Percentiles rank a stretch among this genome's conserved stretches.
Conservation (phyloP, 2,329 filamentous ascomycete genomes). For the Bipolaris oryzae region DNA sequence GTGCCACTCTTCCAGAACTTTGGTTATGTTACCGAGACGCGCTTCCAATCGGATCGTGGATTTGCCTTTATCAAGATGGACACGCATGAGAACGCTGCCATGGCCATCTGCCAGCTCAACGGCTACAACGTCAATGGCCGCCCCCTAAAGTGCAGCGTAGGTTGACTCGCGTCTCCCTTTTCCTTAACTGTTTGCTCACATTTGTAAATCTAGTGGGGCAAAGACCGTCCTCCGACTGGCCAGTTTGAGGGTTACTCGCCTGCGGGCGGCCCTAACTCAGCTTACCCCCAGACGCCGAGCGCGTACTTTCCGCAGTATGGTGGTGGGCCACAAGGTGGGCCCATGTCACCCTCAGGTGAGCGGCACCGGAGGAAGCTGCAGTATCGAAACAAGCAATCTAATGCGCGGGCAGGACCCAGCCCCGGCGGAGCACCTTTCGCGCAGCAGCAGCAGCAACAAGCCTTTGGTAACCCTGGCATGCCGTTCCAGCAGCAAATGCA, state of each 20-base stretch:
- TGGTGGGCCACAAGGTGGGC: conserved; percentile 61
- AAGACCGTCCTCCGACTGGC: conserved; percentile 90
- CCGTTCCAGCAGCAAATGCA: conserved; percentile 53
- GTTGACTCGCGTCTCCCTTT: conserved; percentile 52
- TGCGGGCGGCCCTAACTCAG: conserved; percentile 72
- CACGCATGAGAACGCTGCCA: conserved; percentile 94
- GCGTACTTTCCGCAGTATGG: conserved; percentile 94
- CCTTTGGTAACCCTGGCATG: conserved; percentile 66
- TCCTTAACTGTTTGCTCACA: conserved; percentile 30
- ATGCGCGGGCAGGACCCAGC: conserved; percentile 57
- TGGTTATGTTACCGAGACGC: conserved; percentile 94
- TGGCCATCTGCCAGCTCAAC: conserved; percentile 97
- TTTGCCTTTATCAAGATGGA: conserved; percentile 99
- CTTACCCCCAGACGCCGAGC: conserved; percentile 78
- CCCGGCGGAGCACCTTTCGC: conserved; percentile 68
- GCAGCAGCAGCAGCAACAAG: conserved; percentile 53
- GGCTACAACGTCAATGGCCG: conserved; percentile 98
- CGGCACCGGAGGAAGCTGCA: conserved; percentile 44
- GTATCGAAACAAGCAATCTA: conserved; percentile 47
- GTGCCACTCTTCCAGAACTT: conserved; percentile 99
- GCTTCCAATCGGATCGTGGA: conserved; percentile 95
- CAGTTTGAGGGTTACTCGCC: conserved; percentile 84
- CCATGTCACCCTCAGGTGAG: conserved; percentile 65
- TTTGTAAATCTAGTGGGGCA: conserved; percentile 79
- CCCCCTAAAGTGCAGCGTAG: conserved; percentile 96